These are phyloP conservation scores for Populus euphratica DNA, from an alignment of 345 rosid species.

Conservation along the genomic window DNA sequence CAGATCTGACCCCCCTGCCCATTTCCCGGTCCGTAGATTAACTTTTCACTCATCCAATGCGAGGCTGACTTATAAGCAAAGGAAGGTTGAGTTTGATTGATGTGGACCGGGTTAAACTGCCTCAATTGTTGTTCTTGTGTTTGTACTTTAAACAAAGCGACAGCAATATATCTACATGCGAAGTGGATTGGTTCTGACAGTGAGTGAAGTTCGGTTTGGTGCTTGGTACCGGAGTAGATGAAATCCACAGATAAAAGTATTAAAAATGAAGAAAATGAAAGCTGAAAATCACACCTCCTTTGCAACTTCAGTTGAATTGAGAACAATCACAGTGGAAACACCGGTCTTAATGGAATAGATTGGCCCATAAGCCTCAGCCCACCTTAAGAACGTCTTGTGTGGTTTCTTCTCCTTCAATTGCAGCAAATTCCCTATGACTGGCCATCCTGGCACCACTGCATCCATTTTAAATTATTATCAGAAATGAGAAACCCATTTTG, in stretches of 20 bases:
- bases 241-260: not conserved
- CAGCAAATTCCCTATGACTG: slow-evolving; percentile 76
- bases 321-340: slow-evolving; percentile 58
- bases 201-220: not conserved
- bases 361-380: slow-evolving; percentile 84
- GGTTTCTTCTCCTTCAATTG: slow-evolving; percentile 92
- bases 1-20: too few species aligned
- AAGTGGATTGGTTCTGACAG: not conserved
- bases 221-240: not conserved
- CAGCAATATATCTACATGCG: not conserved
- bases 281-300: slow-evolving; percentile 55
- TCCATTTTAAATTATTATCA: not conserved
- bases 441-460: slow-evolving; percentile 79
- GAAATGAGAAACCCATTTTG: not conserved
- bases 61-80: too few species aligned
- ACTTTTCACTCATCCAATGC: too few species aligned
- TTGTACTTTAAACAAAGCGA: not conserved
- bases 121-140: too few species aligned
- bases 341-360: slow-evolving; percentile 76
- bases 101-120: too few species aligned
- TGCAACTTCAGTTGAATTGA: slow-evolving; percentile 59
- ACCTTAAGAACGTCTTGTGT: slow-evolving; percentile 62
- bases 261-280: not conserved
- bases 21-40: too few species aligned
- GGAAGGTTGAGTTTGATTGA: too few species aligned